These are phyloP conservation scores for Claviceps cyperi DNA, from an alignment of 2,329 filamentous ascomycete genomes.

Conservation along the genomic window DNA sequence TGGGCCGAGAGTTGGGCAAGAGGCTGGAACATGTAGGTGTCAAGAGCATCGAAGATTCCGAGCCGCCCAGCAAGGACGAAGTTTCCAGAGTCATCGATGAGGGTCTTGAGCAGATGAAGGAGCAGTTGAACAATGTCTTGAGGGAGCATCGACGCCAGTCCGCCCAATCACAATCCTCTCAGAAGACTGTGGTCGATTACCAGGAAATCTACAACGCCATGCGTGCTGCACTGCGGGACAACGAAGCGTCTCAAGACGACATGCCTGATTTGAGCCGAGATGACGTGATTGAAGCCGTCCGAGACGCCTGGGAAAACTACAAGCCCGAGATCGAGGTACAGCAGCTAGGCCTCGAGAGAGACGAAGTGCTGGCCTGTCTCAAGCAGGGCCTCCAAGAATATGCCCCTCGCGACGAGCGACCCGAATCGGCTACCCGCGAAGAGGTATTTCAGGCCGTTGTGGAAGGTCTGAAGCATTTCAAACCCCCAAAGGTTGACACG, in stretches of 20 bases:
- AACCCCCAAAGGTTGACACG: constrained; percentile 56
- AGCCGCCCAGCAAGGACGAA: constrained; percentile 49
- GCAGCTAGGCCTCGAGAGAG: constrained; percentile 76
- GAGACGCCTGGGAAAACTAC: constrained; percentile 85
- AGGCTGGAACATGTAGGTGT: constrained; percentile 59
- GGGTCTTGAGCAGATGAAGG: constrained; percentile 66
- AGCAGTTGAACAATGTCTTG: constrained; percentile 70
- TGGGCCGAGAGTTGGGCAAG: constrained; percentile 81
- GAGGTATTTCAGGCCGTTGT: constrained; percentile 76
- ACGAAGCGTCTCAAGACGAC: constrained; percentile 28
- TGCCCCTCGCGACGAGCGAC: constrained; percentile 35
- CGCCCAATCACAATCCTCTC: constrained; percentile 45
- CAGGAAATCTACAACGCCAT: constrained; percentile 79
- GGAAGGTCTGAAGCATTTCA: constrained; percentile 72
- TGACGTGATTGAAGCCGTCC: constrained; percentile 73
- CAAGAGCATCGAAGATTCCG: constrained; percentile 30
- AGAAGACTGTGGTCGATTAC: constrained; percentile 51
- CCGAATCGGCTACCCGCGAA: constrained; percentile 56
- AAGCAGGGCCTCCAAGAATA: constrained; percentile 76
- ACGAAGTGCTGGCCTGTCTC: constrained; percentile 78
- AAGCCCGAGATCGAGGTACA: constrained; percentile 87
- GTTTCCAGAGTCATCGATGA: constrained; percentile 65
- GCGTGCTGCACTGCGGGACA: constrained; percentile 56
- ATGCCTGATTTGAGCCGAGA: constrained; percentile 49
- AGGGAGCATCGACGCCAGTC: constrained; percentile 60